Evolutionary conservation across 177 flowering plant genomes (phyloP).

Genomic region (Vitis hybrid): DNA sequence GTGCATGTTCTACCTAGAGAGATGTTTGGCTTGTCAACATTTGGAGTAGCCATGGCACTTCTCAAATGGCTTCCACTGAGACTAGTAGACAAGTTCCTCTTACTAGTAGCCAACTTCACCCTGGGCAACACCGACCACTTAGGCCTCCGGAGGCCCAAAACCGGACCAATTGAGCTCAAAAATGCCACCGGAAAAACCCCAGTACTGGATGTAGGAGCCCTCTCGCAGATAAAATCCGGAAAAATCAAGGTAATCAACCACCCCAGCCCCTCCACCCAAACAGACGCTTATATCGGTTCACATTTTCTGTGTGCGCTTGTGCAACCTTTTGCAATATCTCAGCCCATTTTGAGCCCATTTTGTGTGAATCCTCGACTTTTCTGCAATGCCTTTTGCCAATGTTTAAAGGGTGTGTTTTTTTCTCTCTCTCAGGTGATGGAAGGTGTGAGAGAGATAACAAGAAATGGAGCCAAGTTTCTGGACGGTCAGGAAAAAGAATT

Average conservation of each 20-base stretch:
- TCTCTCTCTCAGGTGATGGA: slow-evolving; percentile 53
- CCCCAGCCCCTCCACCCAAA: not conserved
- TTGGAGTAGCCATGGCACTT: slow-evolving; percentile 78
- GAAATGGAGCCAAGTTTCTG: slow-evolving; percentile 70
- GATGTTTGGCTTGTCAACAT: slow-evolving; percentile 82
- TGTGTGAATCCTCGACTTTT: not conserved
- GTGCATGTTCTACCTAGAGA: slow-evolving; percentile 92
- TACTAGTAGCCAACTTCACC: slow-evolving; percentile 48
- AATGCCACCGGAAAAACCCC: slow-evolving; percentile 90
- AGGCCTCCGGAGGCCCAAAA: slow-evolving; percentile 82
- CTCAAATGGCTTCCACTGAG: slow-evolving; percentile 77
- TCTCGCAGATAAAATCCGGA: slow-evolving; percentile 69
- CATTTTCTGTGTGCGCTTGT: not conserved
- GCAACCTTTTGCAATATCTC: not conserved
- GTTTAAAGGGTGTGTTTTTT: not conserved
- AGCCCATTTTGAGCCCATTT: no score
- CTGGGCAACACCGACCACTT: slow-evolving; percentile 71
- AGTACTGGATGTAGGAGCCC: slow-evolving; percentile 85
- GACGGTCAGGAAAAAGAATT: slow-evolving; percentile 83
- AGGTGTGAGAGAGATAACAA: slow-evolving; percentile 79
- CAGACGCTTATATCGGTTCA: not conserved
- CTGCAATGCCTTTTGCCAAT: not conserved
- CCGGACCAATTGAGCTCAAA: slow-evolving; percentile 92
- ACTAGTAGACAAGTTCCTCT: slow-evolving; percentile 69
- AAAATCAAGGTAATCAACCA: slow-evolving; percentile 66